These are phyloP conservation scores for Eutypella sp. DNA, from an alignment of 2,329 filamentous ascomycete genomes.

Conservation along the genomic window DNA sequence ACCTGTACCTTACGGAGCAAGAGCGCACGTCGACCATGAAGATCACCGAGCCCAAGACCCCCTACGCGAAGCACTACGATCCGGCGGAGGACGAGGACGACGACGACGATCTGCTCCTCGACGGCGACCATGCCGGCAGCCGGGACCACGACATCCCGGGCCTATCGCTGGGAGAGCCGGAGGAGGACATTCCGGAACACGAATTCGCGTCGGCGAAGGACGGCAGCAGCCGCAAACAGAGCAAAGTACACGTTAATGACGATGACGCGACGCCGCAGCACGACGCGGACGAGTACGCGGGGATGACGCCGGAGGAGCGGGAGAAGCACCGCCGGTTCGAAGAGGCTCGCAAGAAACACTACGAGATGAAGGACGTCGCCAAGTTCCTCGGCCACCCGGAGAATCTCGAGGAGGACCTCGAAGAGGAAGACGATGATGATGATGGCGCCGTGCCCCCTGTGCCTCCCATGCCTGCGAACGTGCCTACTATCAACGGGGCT, in stretches of 20 bases:
- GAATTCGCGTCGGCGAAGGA: slow-evolving; percentile 32
- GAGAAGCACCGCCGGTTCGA: slow-evolving; percentile 94
- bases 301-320: slow-evolving; percentile 64
- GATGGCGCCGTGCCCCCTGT: too few relatives aligned
- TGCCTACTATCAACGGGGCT: slow-evolving; percentile 23
- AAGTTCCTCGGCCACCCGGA: slow-evolving; percentile 75
- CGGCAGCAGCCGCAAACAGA: slow-evolving; percentile 34
- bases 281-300: slow-evolving; percentile 50
- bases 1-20: slow-evolving; percentile 94
- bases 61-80: slow-evolving; percentile 89
- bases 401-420: slow-evolving; percentile 55
- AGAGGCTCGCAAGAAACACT: slow-evolving; percentile 88
- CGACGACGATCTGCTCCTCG: slow-evolving; percentile 65
- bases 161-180: slow-evolving; percentile 86
- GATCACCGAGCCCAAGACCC: slow-evolving; percentile 97
- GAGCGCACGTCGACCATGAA: slow-evolving; percentile 97
- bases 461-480: slow-evolving; percentile 29
- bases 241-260: slow-evolving; percentile 76
- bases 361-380: slow-evolving; percentile 97
- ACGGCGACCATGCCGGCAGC: slow-evolving; percentile 18
- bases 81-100: slow-evolving; percentile 88
- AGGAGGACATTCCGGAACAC: slow-evolving; percentile 59
- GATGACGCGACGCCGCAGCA: slow-evolving; percentile 50
- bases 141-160: slow-evolving; percentile 75
- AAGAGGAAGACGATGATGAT: slow-evolving; percentile 42